Base-by-base conservation (phyloP, 441 rosid species). In the Cnidoscolus chayamansa region DNA sequence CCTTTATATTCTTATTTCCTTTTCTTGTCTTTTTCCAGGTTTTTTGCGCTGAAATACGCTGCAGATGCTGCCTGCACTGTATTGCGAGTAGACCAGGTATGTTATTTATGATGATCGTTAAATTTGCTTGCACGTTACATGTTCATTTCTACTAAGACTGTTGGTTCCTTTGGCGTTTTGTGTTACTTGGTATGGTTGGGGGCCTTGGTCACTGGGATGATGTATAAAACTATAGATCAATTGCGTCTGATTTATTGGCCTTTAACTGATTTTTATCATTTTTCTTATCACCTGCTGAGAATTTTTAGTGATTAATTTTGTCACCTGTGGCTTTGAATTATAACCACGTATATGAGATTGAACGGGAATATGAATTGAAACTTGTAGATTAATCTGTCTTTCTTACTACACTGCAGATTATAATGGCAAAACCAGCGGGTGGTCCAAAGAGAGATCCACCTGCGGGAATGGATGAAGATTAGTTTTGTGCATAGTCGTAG, bases 41-140 rank as follows among this genome's bases (percentile, higher is more conserved):
- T 82, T 58, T 89, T 89, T 77, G 98, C 98, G 4, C 98, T 96
- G 48, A 94, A 89, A 78, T 96, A 85, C 73, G 95, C 99, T 76
- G 90, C 98, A 15, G 98, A 92, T 80, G 99, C 99, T 80, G 96
- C 93, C 69, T 90, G 98, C 87, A 94, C 99, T 17, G 98, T 96
- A 17, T 84, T 94, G 80, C 90, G 98, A 45, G 98, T 96, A 51
- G 98, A 96, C 81, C 98, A 92, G 99, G 99, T 92, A 81, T 70
- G 10, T 37, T 57, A 20, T 54, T 25, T 35, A 11, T 11, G 2
- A 32, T 56, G 54, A n/a, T n/a, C n/a, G 25, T 30, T 63, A 30
- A 13, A 7, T 50, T 40, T 16, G 3, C 16, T 30, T 54, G 10
- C 25, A 31, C 9, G 10, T 20, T 47, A 48, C 32, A 57, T 1